phyloP scores from a whole-genome alignment of 2,329 filamentous ascomycete genomes.

The Epichloe sp. region DNA sequence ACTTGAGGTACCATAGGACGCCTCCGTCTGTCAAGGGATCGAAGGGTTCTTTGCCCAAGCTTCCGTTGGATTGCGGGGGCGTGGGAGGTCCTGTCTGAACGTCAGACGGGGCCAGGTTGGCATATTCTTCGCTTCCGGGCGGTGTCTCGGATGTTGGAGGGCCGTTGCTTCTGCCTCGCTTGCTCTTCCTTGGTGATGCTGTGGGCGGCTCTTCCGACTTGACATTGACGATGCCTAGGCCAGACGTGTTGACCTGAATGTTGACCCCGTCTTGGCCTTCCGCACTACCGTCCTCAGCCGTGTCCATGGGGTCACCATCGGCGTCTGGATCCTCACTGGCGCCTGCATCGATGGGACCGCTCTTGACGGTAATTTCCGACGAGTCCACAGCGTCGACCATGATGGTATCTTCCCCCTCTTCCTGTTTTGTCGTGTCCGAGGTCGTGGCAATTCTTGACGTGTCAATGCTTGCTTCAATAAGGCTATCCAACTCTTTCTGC shows the following conservation, averaged over 20 bases:
- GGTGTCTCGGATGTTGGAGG: slow-evolving; percentile 27
- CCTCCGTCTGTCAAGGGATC: slow-evolving; percentile 59
- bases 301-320: slow-evolving; percentile 22
- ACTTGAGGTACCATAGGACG: slow-evolving; percentile 75
- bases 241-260: slow-evolving; percentile 34
- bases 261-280: slow-evolving; percentile 25
- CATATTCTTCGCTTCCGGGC: slow-evolving; percentile 35
- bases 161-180: slow-evolving; percentile 11
- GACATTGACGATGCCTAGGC: slow-evolving; percentile 16
- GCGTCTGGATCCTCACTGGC: slow-evolving; percentile 13
- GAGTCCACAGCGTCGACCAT: slow-evolving; percentile 37
- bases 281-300: slow-evolving; percentile 21
- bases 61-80: slow-evolving; percentile 52
- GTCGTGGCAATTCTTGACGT: slow-evolving; percentile 29
- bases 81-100: slow-evolving; percentile 41
- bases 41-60: slow-evolving; percentile 32
- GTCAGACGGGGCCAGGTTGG: slow-evolving; percentile 13
- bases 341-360: slow-evolving; percentile 11
- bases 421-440: slow-evolving; percentile 23
- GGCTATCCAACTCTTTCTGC: slow-evolving; percentile 58
- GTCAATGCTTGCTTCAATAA: slow-evolving; percentile 57
- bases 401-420: slow-evolving; percentile 31
- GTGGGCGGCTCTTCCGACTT: slow-evolving; percentile 5
- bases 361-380: slow-evolving; percentile 34
- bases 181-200: slow-evolving; percentile 13